Evolutionary conservation across 2,329 filamentous ascomycete genomes (phyloP), one percentile per base, ranked within the genome.

Genomic region (Penicillium sclerotiorum): DNA sequence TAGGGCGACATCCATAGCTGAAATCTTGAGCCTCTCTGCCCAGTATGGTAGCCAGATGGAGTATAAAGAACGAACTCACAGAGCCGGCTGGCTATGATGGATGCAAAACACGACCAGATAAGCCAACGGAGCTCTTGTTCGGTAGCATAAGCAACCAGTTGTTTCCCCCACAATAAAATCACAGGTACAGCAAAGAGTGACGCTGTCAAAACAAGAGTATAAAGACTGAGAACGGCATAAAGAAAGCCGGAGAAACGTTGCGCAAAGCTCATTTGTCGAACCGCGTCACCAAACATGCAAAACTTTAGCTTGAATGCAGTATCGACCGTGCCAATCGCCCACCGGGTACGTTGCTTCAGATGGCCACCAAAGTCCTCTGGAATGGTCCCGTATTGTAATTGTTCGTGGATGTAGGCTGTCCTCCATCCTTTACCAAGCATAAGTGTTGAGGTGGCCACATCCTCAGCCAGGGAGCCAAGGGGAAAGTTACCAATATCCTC

Each of bases 1-100:
- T 83, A 85, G 0, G 82, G 81, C 6, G 81, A 76, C 81, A 85
- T 85, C 81, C 82, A 85, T 23, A 85, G 71, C 65, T 83, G 79
- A 54, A 80, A 79, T 3, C 80, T 73, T 2, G 76, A 75, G 30
- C 80, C 80, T 46, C 81, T 75, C 64, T 83, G 80, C 3, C 80
- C 81, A 9, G 80, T 80, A 61, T 82, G 77, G 60, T 84, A 84
- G 17, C 82, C 81, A 1, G 80, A 76, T 0, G 82, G 81, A 11
- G 82, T 74, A 62, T 77, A 84, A 13, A 82, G 73, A 13, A 78
- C 71, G 50, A 80, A 77, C 61, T 84, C 81, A 64, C 76, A 80
- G 1, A 84, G 45, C 13, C 81, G 78, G 62, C 79, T 82, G 46
- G 70, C 63, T 1, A 82, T 68, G 27, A 74, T 73, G 1, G 77